Percentiles rank a stretch among this genome's conserved stretches.
Conservation (phyloP, 108 stramenopile species). For the Chaetoceros muelleri region DNA sequence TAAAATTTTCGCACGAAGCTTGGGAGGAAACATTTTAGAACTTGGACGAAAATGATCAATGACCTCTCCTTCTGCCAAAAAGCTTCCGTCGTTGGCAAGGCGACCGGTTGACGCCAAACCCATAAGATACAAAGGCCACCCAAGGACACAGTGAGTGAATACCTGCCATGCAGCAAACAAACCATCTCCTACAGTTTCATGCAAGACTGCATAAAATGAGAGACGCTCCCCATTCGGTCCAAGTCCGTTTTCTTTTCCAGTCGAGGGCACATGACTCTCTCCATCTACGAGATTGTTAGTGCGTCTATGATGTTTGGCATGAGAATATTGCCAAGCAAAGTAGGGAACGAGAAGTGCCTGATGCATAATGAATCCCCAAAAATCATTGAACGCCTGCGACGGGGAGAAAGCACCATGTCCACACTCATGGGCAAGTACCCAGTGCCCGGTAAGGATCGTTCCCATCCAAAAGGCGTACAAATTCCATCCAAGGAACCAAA, state of each 20-base stretch:
- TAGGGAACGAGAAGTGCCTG: constrained; percentile 96
- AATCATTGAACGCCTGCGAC: constrained; percentile 87
- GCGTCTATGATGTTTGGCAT: constrained; percentile 97
- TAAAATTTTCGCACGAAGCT: constrained; percentile 69
- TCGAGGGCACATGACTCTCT: constrained; percentile 81
- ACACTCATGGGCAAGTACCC: constrained; percentile 99
- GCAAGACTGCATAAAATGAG: constrained; percentile 60
- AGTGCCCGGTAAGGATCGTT: constrained; percentile 93
- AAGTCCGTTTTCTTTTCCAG: constrained; percentile 63
- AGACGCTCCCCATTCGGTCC: constrained; percentile 45
- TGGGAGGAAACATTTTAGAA: constrained; percentile 85
- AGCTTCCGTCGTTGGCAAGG: constrained; percentile 52
- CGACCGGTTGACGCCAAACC: constrained; percentile 79
- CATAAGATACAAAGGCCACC: constrained; percentile 84
- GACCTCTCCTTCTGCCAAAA: constrained; percentile 38
- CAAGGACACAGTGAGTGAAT: constrained; percentile 76
- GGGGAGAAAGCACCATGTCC: constrained; percentile 97
- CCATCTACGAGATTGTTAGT: constrained; percentile 95
- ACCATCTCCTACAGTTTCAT: constrained; percentile 84
- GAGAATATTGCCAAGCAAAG: constrained; percentile 98
- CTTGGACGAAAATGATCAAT: constrained; percentile 82
- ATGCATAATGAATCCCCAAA: constrained; percentile 91
- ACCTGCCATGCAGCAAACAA: constrained; percentile 86
- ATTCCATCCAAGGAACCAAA: constrained; percentile 78
- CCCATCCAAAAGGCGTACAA: constrained; percentile 96